phyloP scores from a whole-genome alignment of 306 rosid species.

The Cucumis melo region DNA sequence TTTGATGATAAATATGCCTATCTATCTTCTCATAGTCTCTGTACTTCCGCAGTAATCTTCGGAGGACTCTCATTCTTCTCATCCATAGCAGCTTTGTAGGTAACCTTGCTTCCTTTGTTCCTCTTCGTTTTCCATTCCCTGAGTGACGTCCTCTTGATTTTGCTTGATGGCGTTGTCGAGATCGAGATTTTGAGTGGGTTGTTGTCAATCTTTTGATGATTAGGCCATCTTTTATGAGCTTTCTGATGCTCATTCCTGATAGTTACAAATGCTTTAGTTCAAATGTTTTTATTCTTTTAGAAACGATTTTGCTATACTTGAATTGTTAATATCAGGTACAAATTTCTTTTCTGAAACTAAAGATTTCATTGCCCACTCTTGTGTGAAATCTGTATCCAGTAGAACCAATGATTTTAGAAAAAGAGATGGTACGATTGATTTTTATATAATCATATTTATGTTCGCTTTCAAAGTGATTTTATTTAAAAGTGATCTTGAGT shows the following conservation, averaged over 20 bases:
- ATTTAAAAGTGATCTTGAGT: too few species aligned
- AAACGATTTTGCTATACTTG: neutral
- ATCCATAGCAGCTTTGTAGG: conserved; percentile 14
- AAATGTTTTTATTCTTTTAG: neutral
- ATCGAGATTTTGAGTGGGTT: neutral
- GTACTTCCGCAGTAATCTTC: conserved; percentile 12
- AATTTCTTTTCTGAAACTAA: neutral
- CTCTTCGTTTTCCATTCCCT: conserved; percentile 17
- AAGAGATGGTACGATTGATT: too few species aligned
- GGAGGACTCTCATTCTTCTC: conserved; percentile 12
- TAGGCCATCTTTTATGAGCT: conserved; percentile 8
- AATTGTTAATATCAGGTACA: neutral
- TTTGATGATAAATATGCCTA: conserved; percentile 13
- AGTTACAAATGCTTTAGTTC: neutral
- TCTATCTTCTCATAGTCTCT: conserved; percentile 14
- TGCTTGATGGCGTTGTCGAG: neutral
- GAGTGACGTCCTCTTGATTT: conserved; percentile 9
- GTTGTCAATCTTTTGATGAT: neutral
- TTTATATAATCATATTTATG: too few species aligned
- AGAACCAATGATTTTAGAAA: neutral
- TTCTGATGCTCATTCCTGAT: conserved; percentile 18
- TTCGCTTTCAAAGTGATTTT: too few species aligned
- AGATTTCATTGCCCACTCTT: neutral
- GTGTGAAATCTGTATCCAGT: neutral
- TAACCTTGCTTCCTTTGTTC: conserved; percentile 15